Conservation (phyloP, 2,329 filamentous ascomycete genomes). For the Monosporascus sp. region DNA sequence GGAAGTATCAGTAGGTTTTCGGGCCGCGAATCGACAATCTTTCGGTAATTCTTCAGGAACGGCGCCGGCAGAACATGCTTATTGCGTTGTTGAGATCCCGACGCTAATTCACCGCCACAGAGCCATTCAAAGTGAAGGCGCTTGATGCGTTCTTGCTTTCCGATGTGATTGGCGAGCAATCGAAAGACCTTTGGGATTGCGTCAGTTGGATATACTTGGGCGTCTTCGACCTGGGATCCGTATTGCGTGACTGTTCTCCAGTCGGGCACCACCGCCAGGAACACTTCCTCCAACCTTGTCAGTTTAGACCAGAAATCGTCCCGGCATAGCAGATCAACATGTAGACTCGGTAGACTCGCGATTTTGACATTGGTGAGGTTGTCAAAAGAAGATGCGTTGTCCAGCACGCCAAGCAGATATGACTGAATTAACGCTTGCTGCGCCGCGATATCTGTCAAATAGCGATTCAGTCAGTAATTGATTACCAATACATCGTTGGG, state of each 20-base stretch:
- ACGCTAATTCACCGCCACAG: slow-evolving; percentile 62
- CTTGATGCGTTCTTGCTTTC: slow-evolving; percentile 44
- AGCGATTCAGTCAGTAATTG: background rate
- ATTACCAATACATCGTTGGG: no score
- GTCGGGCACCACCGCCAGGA: slow-evolving; percentile 58
- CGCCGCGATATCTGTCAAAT: slow-evolving; percentile 52
- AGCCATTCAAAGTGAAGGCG: slow-evolving; percentile 62
- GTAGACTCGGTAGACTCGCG: slow-evolving; percentile 58
- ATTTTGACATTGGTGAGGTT: slow-evolving; percentile 57
- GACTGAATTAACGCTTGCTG: slow-evolving; percentile 64
- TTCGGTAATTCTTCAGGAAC: slow-evolving; percentile 29
- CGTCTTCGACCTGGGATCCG: slow-evolving; percentile 46
- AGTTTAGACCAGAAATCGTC: slow-evolving; percentile 59
- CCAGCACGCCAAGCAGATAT: slow-evolving; percentile 60
- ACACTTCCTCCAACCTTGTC: slow-evolving; percentile 48
- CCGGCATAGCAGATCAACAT: slow-evolving; percentile 51
- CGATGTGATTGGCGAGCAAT: slow-evolving; percentile 48
- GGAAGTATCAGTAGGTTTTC: slow-evolving; percentile 47
- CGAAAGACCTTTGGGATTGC: slow-evolving; percentile 47
- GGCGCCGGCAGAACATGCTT: slow-evolving; percentile 59
- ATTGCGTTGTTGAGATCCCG: slow-evolving; percentile 58
- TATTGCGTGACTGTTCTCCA: slow-evolving; percentile 57
- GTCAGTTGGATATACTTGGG: slow-evolving; percentile 43
- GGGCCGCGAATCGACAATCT: slow-evolving; percentile 10
- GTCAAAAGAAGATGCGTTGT: slow-evolving; percentile 50